phyloP scores from a whole-genome alignment of 306 rosid species.

The Oemleria cerasiformis region DNA sequence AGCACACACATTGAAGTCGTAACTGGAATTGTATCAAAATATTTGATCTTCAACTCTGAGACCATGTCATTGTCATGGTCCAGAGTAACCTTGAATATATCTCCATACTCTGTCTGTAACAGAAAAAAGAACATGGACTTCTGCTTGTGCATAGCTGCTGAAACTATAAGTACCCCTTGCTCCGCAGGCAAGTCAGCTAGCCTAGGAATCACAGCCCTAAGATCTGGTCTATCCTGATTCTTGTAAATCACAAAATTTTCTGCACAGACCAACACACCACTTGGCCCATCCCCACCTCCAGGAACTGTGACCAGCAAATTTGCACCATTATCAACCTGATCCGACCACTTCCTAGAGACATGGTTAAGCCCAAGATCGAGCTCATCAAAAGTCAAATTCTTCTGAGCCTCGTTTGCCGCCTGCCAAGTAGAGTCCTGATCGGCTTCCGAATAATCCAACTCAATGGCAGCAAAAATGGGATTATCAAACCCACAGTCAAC shows the following conservation, averaged over 20 bases:
- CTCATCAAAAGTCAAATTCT: constrained; percentile 78
- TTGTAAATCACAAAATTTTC: constrained; percentile 94
- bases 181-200: constrained; percentile 78
- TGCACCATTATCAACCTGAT: constrained; percentile 90
- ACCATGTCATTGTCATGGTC: constrained; percentile 76
- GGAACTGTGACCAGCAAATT: constrained; percentile 94
- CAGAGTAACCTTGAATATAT: constrained; percentile 84
- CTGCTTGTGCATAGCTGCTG: constrained; percentile 84
- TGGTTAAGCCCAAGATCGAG: constrained; percentile 93
- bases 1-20: constrained; percentile 93
- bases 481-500: constrained; percentile 97
- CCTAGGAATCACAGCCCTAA: constrained; percentile 91
- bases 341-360: constrained; percentile 96
- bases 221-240: constrained; percentile 83
- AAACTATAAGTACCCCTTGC: constrained; percentile 90
- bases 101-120: constrained; percentile 94
- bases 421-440: constrained; percentile 82
- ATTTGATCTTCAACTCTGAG: constrained; percentile 72
- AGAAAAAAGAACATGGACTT: constrained; percentile 86
- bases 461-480: constrained; percentile 90
- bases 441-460: constrained; percentile 84
- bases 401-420: constrained; percentile 83
- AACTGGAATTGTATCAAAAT: constrained; percentile 92
- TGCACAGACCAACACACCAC: constrained; percentile 95
- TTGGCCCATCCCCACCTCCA: constrained; percentile 95